Conservation (phyloP, 2,329 filamentous ascomycete genomes). For the Cladophialophora psammophila region DNA sequence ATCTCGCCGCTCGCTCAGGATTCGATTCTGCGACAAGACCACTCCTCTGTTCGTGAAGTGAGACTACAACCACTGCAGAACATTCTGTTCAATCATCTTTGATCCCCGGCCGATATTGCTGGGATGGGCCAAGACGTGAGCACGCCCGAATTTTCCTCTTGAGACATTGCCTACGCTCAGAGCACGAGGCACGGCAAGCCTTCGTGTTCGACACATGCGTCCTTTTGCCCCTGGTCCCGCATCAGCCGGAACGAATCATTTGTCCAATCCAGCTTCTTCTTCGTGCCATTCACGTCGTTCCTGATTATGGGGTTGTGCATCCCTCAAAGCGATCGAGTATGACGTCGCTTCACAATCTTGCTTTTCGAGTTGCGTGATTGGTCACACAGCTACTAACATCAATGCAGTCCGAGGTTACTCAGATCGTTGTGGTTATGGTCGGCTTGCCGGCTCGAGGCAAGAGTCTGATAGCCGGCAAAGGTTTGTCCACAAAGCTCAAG, state of each 20-base stretch:
- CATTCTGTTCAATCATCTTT: background rate
- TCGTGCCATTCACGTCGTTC: background rate
- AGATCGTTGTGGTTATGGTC: constrained; percentile 99
- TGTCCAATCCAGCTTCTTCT: background rate
- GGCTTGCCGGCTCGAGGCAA: constrained; percentile 94
- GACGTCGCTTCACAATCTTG: constrained; percentile 6
- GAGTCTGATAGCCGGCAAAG: constrained; percentile 97
- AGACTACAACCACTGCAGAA: background rate
- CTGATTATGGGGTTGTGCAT: constrained; percentile 25
- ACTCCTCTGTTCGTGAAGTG: background rate
- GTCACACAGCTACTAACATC: constrained; percentile 25
- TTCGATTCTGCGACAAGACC: background rate
- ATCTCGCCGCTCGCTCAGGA: background rate
- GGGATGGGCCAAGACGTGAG: constrained; percentile 30
- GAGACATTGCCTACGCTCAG: constrained; percentile 13
- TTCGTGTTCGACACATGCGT: constrained; percentile 3
- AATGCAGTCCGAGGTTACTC: constrained; percentile 73
- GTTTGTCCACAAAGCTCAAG: constrained; percentile 56
- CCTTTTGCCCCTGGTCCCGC: constrained; percentile 3
- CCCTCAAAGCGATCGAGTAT: constrained; percentile 33
- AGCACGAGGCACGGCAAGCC: constrained; percentile 10
- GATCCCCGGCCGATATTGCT: background rate
- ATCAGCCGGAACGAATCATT: background rate
- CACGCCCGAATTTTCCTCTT: constrained; percentile 17
- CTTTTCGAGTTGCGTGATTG: constrained; percentile 10